Base-by-base conservation (phyloP, 1,284 basidiomycete species). In the Wallemia ichthyophaga region DNA sequence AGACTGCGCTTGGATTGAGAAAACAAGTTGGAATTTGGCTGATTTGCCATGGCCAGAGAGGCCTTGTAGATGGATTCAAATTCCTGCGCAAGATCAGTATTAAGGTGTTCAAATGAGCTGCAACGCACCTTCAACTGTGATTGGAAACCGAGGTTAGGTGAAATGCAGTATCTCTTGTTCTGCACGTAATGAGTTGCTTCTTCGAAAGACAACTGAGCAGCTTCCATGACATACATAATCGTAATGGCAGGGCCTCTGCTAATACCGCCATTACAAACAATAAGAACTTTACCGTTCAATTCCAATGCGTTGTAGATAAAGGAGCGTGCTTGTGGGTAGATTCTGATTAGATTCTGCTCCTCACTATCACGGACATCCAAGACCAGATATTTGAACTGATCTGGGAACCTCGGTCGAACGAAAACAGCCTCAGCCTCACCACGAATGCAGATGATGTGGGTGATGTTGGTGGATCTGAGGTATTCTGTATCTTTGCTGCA, bases 231-330 rank as follows among this genome's bases (percentile, higher is more conserved):
- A 66, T 85, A 91, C 78, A 88, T 88, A 59, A 89, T 82, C 27
- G 88, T 84, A 60, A 91, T 86, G 0, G 85, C 78, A 0, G 86
- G 85, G 0, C 85, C 85, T 13, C 87, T 74, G 59, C 82, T 82
- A 65, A 89, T 91, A 1, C 86, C 87, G 57, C 84, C 87, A 63
- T 88, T 89, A 68, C 87, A 91, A 67, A 91, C 87, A 1, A 88
- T 87, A 3, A 91, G 76, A 2, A 89, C 85, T 32, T 78, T 78
- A 15, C 87, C 86, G 13, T 80, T 79, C 19, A 70, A 65, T 0
- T 65, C 63, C 58, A 88, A 74, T 1, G 85, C 85, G 1, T 75
- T 65, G 64, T 84, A 79, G 64, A 92, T 91, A 69, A 89, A 92
- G 23, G 71, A 66, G 62, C 81, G 79, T 19, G 84, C 85, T 62